These are phyloP conservation scores for Rhizopus arrhizus DNA, from an alignment of 371 early-diverging fungal genomes.

Conservation along the genomic window DNA sequence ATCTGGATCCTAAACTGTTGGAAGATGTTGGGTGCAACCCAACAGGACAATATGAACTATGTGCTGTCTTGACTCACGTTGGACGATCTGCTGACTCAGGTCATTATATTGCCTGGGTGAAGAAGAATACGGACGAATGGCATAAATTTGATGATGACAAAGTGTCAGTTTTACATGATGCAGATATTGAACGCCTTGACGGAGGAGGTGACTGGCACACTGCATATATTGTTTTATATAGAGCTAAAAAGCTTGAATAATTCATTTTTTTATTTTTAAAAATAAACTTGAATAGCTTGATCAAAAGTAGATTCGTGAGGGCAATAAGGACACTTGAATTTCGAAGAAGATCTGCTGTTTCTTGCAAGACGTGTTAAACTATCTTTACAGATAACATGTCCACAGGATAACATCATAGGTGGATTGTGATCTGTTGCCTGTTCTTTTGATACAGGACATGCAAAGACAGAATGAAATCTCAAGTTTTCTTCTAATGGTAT, in stretches of 20 bases:
- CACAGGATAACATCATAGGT: slow-evolving; percentile 98
- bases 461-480: slow-evolving; percentile 94
- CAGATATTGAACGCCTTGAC: slow-evolving; percentile 88
- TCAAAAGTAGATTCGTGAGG: slow-evolving; percentile 79
- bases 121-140: slow-evolving; percentile 79
- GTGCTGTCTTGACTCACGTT: slow-evolving; percentile 85
- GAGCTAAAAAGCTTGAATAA: slow-evolving; percentile 60
- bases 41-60: slow-evolving; percentile 79
- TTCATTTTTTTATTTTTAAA: slow-evolving; percentile 52
- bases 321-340: slow-evolving; percentile 97
- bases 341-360: slow-evolving; percentile 54
- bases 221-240: slow-evolving; percentile 80
- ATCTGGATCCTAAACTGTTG: slow-evolving; percentile 72
- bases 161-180: slow-evolving; percentile 80
- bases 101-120: slow-evolving; percentile 93
- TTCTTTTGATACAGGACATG: slow-evolving; percentile 97
- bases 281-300: slow-evolving; percentile 80
- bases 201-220: slow-evolving; percentile 94
- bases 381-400: slow-evolving; percentile 95
- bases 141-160: slow-evolving; percentile 96
- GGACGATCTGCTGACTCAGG: slow-evolving; percentile 85
- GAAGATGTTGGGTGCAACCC: slow-evolving; percentile 82
- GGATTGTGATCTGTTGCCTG: slow-evolving; percentile 93
- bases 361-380: slow-evolving; percentile 81
- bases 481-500: slow-evolving; percentile 80